Evolutionary conservation across 306 rosid species (phyloP).

Genomic region (Vicia faba): DNA sequence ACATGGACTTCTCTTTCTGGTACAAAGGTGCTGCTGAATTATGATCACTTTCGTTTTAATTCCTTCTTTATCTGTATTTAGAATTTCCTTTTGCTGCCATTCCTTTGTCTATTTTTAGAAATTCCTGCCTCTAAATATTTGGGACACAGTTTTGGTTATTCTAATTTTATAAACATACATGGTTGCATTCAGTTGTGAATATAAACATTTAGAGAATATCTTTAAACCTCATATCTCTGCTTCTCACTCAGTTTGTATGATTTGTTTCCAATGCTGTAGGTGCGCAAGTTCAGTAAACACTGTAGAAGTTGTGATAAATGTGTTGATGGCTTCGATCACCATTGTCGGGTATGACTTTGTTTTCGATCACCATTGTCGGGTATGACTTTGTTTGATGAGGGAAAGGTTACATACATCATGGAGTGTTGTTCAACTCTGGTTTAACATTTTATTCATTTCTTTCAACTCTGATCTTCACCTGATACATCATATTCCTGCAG

Average conservation of each 20-base stretch:
- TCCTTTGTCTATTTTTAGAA: constrained; percentile 24
- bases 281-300: constrained; percentile 95
- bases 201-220: constrained; percentile 22
- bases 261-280: constrained; percentile 58
- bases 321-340: constrained; percentile 97
- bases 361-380: constrained; percentile 98
- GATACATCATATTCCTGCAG: constrained; percentile 62
- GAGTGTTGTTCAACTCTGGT: constrained; percentile 29
- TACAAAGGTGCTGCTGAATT: constrained; percentile 16
- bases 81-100: constrained; percentile 6
- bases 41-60: not conserved
- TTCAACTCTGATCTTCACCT: constrained; percentile 36
- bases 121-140: constrained; percentile 21
- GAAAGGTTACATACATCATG: constrained; percentile 30
- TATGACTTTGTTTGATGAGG: constrained; percentile 45
- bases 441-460: constrained; percentile 16
- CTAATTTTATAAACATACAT: not conserved
- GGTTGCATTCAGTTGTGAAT: constrained; percentile 24
- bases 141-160: constrained; percentile 8
- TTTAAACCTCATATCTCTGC: constrained; percentile 12
- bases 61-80: not conserved
- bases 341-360: constrained; percentile 77
- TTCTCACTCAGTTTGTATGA: constrained; percentile 16
- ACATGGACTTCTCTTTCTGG: constrained; percentile 19
- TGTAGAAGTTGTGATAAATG: constrained; percentile 99